A percentile compares a stretch with the other conserved stretches of the same genome.
phyloP scores from a whole-genome alignment of 176 grass and related monocot species.

The Oropetium thomaeum region DNA sequence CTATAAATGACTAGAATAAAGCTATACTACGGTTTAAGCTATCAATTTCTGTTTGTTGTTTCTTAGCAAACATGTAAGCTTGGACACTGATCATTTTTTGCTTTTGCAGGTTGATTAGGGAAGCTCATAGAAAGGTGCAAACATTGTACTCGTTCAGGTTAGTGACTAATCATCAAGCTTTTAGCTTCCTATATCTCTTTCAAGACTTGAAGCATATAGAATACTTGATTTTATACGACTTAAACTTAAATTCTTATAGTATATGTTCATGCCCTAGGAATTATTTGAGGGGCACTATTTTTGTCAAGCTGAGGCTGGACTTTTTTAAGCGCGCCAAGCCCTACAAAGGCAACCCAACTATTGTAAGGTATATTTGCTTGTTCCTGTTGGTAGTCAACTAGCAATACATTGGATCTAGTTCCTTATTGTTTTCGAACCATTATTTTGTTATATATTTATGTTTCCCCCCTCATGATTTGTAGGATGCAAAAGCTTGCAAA shows the following conservation, averaged over 20 bases:
- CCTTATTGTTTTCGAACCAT: background rate
- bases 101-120: conserved; percentile 82
- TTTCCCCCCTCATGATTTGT: background rate
- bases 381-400: background rate
- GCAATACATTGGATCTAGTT: background rate
- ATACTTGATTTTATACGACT: background rate
- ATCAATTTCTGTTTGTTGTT: background rate
- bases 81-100: background rate
- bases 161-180: background rate
- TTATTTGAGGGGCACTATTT: conserved; percentile 96
- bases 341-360: conserved; percentile 87
- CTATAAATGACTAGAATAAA: too few species aligned
- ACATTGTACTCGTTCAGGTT: conserved; percentile 90
- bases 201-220: background rate
- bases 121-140: conserved; percentile 84
- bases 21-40: background rate
- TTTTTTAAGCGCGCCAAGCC: conserved; percentile 82
- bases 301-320: conserved; percentile 90
- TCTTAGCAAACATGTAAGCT: background rate
- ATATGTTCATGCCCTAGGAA: conserved; percentile 47
- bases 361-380: conserved; percentile 58
- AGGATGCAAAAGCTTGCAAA: conserved; percentile 94
- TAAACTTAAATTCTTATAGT: background rate
- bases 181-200: background rate
- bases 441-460: background rate